These are phyloP conservation scores for Pseudogymnoascus sp. DNA, from an alignment of 2,329 filamentous ascomycete species.

Conservation along the genomic window DNA sequence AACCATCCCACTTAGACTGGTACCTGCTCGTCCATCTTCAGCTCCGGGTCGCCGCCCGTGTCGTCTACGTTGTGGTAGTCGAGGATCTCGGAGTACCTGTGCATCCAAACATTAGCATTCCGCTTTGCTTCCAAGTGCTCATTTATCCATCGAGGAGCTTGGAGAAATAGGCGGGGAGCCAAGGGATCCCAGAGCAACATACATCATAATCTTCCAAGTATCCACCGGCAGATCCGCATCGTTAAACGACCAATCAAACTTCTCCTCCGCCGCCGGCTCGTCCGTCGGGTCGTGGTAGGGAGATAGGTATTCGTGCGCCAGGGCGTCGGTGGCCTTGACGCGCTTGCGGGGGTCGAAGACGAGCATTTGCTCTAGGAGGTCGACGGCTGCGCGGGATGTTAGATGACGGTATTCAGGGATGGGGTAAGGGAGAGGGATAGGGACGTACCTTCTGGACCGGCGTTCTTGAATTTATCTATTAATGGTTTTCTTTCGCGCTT, in stretches of 20 bases:
- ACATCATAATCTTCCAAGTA: conserved; percentile 99
- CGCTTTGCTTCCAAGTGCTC: no score
- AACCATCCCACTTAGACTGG: not conserved
- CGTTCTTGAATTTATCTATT: conserved; percentile 86
- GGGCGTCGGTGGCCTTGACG: conserved; percentile 75
- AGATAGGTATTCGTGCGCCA: conserved; percentile 86
- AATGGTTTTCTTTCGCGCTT: conserved; percentile 88
- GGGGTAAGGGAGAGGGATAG: conserved; percentile 14
- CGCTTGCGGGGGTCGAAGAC: conserved; percentile 98
- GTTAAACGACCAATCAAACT: conserved; percentile 99
- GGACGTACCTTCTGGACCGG: conserved; percentile 68
- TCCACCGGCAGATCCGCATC: conserved; percentile 95
- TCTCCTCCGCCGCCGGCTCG: conserved; percentile 90
- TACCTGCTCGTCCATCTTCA: not conserved
- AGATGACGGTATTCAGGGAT: conserved; percentile 17
- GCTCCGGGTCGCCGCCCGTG: not conserved
- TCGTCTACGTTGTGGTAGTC: conserved; percentile 92
- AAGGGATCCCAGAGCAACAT: no score
- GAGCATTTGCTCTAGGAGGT: conserved; percentile 91
- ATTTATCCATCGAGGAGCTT: no score
- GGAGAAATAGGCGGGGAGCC: no score
- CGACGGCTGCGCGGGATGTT: conserved; percentile 56
- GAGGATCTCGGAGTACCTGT: conserved; percentile 95
- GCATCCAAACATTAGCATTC: no score
- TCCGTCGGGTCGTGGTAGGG: conserved; percentile 97